phyloP scores from a whole-genome alignment of 2,329 filamentous ascomycete species.

The Fusarium guadeloupense region DNA sequence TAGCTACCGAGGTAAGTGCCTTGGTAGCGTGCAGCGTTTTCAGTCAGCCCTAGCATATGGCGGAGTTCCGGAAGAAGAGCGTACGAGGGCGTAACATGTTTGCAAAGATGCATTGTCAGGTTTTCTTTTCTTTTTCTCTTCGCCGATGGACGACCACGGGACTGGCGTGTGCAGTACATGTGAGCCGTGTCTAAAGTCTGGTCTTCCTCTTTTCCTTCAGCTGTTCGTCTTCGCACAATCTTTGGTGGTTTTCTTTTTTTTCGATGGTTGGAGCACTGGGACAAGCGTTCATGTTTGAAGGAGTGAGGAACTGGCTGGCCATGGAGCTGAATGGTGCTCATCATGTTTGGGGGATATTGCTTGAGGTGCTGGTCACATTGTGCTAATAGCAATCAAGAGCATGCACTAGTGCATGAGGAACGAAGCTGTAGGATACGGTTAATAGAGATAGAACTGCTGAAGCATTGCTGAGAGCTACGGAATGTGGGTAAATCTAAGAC shows the following conservation, averaged over 20 bases:
- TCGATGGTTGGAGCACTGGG: slow-evolving; percentile 35
- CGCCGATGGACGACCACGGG: slow-evolving; percentile 27
- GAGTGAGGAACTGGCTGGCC: slow-evolving; percentile 16
- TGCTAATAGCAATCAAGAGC: slow-evolving; percentile 6
- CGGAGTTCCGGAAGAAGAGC: slow-evolving; percentile 48
- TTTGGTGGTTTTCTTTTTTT: slow-evolving; percentile 33
- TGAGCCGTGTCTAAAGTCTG: slow-evolving; percentile 18
- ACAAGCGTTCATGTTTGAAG: slow-evolving; percentile 37
- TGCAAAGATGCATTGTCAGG: slow-evolving; percentile 31
- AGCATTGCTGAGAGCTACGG: slow-evolving; percentile 1
- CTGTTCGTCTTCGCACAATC: slow-evolving; percentile 22
- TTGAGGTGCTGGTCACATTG: slow-evolving; percentile 7
- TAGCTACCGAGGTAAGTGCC: slow-evolving; percentile 30
- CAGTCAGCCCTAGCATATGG: slow-evolving; percentile 46
- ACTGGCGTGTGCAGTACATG: slow-evolving; percentile 26
- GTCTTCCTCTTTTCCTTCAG: slow-evolving; percentile 11
- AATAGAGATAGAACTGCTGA: slow-evolving; percentile 36
- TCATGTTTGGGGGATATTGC: background rate
- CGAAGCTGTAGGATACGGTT: slow-evolving; percentile 39
- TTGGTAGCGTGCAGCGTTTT: slow-evolving; percentile 39
- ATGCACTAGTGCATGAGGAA: slow-evolving; percentile 15
- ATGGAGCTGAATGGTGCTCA: background rate
- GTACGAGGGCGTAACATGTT: slow-evolving; percentile 35
- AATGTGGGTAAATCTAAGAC: slow-evolving; percentile 20
- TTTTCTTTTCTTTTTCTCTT: slow-evolving; percentile 21